Percentiles rank a stretch among this genome's conserved stretches.
phyloP scores from a whole-genome alignment of 2,329 filamentous ascomycete genomes.

The Neonectria sp. region DNA sequence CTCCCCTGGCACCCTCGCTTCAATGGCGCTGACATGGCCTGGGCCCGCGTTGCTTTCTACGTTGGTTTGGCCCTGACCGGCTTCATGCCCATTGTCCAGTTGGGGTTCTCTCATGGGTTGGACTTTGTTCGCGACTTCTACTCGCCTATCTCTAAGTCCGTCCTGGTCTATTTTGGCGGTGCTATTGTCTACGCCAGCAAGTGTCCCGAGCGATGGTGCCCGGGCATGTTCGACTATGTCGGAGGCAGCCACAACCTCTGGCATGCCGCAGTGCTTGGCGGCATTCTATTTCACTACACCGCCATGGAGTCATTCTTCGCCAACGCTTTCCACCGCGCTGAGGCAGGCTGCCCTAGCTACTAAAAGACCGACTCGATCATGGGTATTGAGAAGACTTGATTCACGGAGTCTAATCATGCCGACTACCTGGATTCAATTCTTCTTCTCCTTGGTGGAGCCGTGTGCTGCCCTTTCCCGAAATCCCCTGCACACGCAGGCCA shows the following conservation, averaged over 20 bases:
- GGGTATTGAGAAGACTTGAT: neutral
- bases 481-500: neutral
- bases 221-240: constrained; percentile 94
- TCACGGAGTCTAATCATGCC: neutral
- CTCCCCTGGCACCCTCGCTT: constrained; percentile 97
- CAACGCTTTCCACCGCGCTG: constrained; percentile 78
- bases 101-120: constrained; percentile 83
- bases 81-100: constrained; percentile 89
- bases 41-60: constrained; percentile 93
- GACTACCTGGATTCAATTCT: neutral
- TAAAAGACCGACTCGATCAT: constrained; percentile 45
- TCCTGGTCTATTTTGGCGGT: constrained; percentile 88
- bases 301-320: constrained; percentile 98
- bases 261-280: constrained; percentile 94
- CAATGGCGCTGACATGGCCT: constrained; percentile 93
- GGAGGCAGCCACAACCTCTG: constrained; percentile 98
- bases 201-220: constrained; percentile 92
- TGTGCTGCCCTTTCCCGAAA: neutral
- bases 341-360: constrained; percentile 71
- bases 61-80: constrained; percentile 89
- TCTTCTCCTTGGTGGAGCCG: neutral
- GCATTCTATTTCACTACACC: constrained; percentile 96
- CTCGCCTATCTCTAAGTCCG: constrained; percentile 85
- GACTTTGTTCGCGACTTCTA: constrained; percentile 92
- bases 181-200: constrained; percentile 93